Base-by-base conservation (phyloP, 2,329 filamentous ascomycete genomes). In the Fusarium sp. region DNA sequence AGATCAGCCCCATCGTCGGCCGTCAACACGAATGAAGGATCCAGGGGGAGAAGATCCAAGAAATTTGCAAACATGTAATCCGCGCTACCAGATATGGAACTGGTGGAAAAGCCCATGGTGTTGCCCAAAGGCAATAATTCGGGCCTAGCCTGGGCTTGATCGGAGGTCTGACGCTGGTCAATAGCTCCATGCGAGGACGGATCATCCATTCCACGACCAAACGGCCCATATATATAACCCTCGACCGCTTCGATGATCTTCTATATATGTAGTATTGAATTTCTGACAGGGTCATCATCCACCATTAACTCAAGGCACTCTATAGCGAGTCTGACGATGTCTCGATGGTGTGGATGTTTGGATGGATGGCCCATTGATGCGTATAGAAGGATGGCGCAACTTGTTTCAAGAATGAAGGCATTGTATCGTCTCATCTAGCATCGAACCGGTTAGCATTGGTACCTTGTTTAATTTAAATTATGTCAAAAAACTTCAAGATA, bases 81-180 rank as follows among this genome's bases (percentile, higher is more conserved):
- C 4, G 0, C 5, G 11, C 33, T 2, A 2, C 12, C 9, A 17
- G 49, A 20, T 18, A 20, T 7, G 6, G 31, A 10, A 14, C 11
- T 25, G 1, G 29, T 18, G 22, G 13, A 3, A 4, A 2, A 2
- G 2, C 22, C 15, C 7, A 22, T 9, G n/a, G 8, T 5, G 2
- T 2, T 14, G 0, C 9, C 5, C 8, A 13, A 18, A 12, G 17
- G 11, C 3, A 8, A 13, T 3, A 10, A 10, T 9, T 3, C 39
- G 8, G n/a, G 13, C 13, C 7, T 41, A 14, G 7, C n/a, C 12
- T 4, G 39, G 7, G 4, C 2, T 7, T 13, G 20, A 17, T 31
- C 29, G 11, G 29, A 12, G 29, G 7, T n/a, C 4, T 3, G 10
- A 49, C 0, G 14, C 1, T 6, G 46, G 15, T 12, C 6, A 22